These are phyloP conservation scores for Fusarium neocosmosporiellum DNA, from an alignment of 2,329 filamentous ascomycete genomes.

Conservation along the genomic window DNA sequence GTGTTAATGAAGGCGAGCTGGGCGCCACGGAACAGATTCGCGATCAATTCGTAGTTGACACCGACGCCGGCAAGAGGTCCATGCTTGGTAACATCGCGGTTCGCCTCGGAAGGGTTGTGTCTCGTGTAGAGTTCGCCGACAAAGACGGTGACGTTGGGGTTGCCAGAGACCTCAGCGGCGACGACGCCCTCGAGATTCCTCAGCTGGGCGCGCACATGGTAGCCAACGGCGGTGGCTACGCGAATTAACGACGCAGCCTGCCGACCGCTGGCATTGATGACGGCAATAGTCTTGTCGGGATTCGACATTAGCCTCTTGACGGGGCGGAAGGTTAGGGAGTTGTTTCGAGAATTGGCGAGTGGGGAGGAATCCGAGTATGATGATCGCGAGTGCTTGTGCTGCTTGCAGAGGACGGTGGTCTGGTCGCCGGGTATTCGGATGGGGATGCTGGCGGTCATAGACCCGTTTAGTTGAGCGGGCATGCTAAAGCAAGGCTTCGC, in stretches of 20 bases:
- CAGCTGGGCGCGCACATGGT: slow-evolving; percentile 91
- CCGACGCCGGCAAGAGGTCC: slow-evolving; percentile 71
- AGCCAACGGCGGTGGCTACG: slow-evolving; percentile 92
- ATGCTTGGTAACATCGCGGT: slow-evolving; percentile 75
- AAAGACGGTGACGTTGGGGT: slow-evolving; percentile 79
- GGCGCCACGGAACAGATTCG: slow-evolving; percentile 82
- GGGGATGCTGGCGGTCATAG: slow-evolving; percentile 52
- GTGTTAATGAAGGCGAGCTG: slow-evolving; percentile 98
- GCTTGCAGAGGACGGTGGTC: slow-evolving; percentile 51
- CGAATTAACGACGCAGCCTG: slow-evolving; percentile 96
- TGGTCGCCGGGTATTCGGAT: slow-evolving; percentile 53
- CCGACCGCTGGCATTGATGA: slow-evolving; percentile 95
- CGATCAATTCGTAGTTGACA: slow-evolving; percentile 78
- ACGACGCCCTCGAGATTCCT: slow-evolving; percentile 88
- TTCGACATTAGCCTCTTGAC: slow-evolving; percentile 68
- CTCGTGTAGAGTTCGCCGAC: slow-evolving; percentile 73
- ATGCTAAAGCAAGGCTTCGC: slow-evolving; percentile 46
- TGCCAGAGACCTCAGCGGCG: slow-evolving; percentile 82
- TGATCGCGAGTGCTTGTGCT: slow-evolving; percentile 71
- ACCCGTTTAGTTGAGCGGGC: slow-evolving; percentile 54
- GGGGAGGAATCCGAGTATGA: slow-evolving; percentile 71
- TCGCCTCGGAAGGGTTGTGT: slow-evolving; percentile 61
- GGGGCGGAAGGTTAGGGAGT: slow-evolving; percentile 70
- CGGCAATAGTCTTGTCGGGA: slow-evolving; percentile 84
- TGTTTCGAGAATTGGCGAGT: slow-evolving; percentile 65